phyloP scores from a whole-genome alignment of 345 rosid genomes.

The Eutrema japonicum region DNA sequence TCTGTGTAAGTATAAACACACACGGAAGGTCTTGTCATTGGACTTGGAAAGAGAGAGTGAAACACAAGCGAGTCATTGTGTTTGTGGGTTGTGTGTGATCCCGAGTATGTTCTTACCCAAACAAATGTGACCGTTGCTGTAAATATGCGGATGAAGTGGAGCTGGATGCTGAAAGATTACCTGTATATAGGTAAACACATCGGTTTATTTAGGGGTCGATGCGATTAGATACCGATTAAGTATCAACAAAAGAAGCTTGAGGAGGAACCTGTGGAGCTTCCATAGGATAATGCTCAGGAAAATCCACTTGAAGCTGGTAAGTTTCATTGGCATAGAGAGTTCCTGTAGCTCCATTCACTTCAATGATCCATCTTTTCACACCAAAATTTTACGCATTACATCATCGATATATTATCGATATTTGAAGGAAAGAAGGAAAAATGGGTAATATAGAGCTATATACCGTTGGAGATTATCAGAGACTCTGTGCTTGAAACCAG shows the following conservation, averaged over 20 bases:
- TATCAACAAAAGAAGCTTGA: slow-evolving; percentile 2
- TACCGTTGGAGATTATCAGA: slow-evolving; percentile 96
- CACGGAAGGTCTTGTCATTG: neutral
- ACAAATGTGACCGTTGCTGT: slow-evolving; percentile 98
- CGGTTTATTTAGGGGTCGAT: neutral
- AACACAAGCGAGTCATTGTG: slow-evolving; percentile 4
- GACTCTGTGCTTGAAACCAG: slow-evolving; percentile 92
- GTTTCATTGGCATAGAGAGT: slow-evolving; percentile 63
- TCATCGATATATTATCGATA: neutral
- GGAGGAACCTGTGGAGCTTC: slow-evolving; percentile 45
- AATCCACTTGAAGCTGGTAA: slow-evolving; percentile 66
- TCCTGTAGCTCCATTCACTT: slow-evolving; percentile 63
- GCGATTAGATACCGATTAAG: neutral
- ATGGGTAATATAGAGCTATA: neutral
- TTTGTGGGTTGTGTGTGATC: neutral
- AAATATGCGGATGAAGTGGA: slow-evolving; percentile 93
- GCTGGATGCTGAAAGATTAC: slow-evolving; percentile 94
- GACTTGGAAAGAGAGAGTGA: neutral
- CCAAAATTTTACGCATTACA: slow-evolving; percentile 24
- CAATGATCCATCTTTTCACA: slow-evolving; percentile 58
- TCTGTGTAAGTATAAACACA: slow-evolving; percentile 44
- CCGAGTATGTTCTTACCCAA: slow-evolving; percentile 59
- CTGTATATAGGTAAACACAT: slow-evolving; percentile 43
- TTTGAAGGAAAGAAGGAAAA: neutral
- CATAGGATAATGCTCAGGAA: slow-evolving; percentile 48